Evolutionary conservation across 106 monocot genomes (phyloP), one percentile per base, ranked within the genome.

Genomic region (Dendrobium officinale): DNA sequence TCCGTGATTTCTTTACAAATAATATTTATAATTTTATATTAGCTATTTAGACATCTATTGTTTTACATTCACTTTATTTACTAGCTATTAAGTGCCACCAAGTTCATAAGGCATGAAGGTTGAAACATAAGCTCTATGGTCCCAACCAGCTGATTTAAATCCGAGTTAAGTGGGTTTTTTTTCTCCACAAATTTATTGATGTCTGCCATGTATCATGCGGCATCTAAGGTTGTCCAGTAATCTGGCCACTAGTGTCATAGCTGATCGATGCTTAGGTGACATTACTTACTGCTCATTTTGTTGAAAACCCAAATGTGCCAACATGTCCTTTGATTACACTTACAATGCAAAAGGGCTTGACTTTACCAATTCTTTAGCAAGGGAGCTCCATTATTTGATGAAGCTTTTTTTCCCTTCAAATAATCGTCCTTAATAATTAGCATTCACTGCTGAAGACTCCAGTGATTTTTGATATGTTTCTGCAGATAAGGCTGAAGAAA

Each of bases 401-500:
- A 64, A 6, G 16, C 20, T 64, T 22, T 64, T 64, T 64, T 64
- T 37, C 37, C 37, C 37, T 37, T 3, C 37, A 37, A 19, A 64
- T n/a, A 64, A 64, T 6, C 5, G 22, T 64, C 11, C 27, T 56
- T 73, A 73, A 40, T 73, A 16, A 73, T 42, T 73, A 17, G 22
- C 18, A 73, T 41, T 40, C 24, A 26, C 45, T 67, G 8, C 18
- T 54, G n/a, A 33, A 55, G 55, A 2, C 37, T 49, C 66, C 42
- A 16, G 45, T 70, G 43, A 70, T 6, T 15, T 42, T 8, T 45
- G 8, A 58, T 73, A 41, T 18, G 19, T 77, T 78, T 79, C 7
- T 85, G 20, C 84, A 93, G 93, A 79, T 89, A 82, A 84, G 93
- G 58, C 81, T 93, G 78, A 93, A 93, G 90, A 93, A 89, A 81